phyloP scores from a whole-genome alignment of 805 yeast genomes.

The Debaryomyces tyrocola region DNA sequence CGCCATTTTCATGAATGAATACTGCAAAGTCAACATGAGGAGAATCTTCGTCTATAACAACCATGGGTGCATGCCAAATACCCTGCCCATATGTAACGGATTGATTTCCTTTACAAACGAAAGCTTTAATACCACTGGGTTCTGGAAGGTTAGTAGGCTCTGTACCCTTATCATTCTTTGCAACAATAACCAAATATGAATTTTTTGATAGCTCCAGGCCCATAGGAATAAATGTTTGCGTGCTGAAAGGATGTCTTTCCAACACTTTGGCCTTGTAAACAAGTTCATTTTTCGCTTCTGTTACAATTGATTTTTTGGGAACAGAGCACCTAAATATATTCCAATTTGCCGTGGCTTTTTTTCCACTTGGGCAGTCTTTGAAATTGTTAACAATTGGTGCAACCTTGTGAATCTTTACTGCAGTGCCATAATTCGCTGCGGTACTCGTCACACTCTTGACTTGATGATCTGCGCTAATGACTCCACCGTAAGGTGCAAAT shows the following conservation, averaged over 20 bases:
- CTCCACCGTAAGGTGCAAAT: constrained; percentile 71
- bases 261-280: constrained; percentile 62
- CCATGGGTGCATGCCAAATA: constrained; percentile 97
- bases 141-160: constrained; percentile 56
- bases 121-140: constrained; percentile 60
- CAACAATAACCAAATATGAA: constrained; percentile 82
- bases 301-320: constrained; percentile 57
- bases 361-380: constrained; percentile 44
- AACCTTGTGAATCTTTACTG: constrained; percentile 71
- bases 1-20: constrained; percentile 81
- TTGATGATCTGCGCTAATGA: constrained; percentile 78
- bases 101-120: constrained; percentile 77
- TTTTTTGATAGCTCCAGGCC: constrained; percentile 52
- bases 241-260: constrained; percentile 85
- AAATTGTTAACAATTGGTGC: constrained; percentile 64
- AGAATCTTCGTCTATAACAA: constrained; percentile 63
- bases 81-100: constrained; percentile 86
- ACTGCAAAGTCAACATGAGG: constrained; percentile 74
- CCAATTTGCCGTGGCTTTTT: constrained; percentile 63
- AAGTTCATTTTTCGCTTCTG: background rate
- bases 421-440: constrained; percentile 92
- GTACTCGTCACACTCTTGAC: constrained; percentile 42
- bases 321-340: constrained; percentile 82
- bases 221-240: constrained; percentile 92
- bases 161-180: constrained; percentile 45